phyloP scores from a whole-genome alignment of 2,329 filamentous ascomycete species.

The Fusarium sarcochroum region DNA sequence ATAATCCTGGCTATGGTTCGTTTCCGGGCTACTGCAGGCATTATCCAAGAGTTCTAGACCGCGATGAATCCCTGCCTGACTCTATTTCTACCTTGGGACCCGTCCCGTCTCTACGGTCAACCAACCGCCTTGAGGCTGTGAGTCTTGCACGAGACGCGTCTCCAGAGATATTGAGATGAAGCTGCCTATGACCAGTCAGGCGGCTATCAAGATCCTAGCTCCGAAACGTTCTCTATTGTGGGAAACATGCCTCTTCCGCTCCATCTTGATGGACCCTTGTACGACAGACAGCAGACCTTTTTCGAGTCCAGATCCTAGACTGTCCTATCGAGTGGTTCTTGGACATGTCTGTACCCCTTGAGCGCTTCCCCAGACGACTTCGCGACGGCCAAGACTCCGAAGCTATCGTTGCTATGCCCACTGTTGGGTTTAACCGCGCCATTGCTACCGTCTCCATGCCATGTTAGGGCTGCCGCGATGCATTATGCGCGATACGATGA shows the following conservation, averaged over 20 bases:
- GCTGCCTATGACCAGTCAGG: constrained; percentile 35
- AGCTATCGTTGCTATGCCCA: constrained; percentile 15
- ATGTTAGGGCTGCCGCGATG: constrained; percentile 28
- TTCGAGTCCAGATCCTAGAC: neutral
- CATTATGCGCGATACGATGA: constrained; percentile 39
- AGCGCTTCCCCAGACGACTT: constrained; percentile 40
- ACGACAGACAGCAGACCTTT: constrained; percentile 4
- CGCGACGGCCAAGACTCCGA: constrained; percentile 15
- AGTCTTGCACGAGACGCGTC: constrained; percentile 22
- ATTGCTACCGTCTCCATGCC: constrained; percentile 16
- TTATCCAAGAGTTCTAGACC: constrained; percentile 23
- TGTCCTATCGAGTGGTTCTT: constrained; percentile 15
- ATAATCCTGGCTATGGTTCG: constrained; percentile 14
- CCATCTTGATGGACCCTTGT: constrained; percentile 14
- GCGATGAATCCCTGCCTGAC: constrained; percentile 12
- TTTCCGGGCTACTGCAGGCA: constrained; percentile 7
- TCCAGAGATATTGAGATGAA: constrained; percentile 8
- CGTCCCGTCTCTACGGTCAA: constrained; percentile 20
- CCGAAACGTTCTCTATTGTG: constrained; percentile 35
- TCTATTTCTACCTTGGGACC: constrained; percentile 5
- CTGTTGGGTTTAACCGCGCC: constrained; percentile 16
- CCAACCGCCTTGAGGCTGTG: constrained; percentile 27
- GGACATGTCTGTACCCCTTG: constrained; percentile 21
- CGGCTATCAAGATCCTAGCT: constrained; percentile 40
- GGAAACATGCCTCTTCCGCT: constrained; percentile 7